These are phyloP conservation scores for Chaetomium fimeti DNA, from an alignment of 495 filamentous ascomycete species.

Conservation along the genomic window DNA sequence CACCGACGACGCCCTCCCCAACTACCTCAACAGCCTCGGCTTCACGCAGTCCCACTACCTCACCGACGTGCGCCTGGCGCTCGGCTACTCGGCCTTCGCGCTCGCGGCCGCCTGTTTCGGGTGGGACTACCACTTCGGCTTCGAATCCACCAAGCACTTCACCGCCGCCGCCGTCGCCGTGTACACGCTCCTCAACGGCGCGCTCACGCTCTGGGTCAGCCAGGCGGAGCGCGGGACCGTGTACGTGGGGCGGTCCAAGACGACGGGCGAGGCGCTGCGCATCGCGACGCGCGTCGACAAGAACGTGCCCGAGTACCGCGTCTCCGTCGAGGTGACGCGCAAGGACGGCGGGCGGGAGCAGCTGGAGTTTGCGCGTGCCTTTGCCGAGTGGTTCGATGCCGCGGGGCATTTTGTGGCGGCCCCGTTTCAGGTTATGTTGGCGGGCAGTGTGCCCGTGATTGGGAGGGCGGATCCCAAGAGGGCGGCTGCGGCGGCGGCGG, in stretches of 20 bases:
- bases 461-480: slow-evolving; percentile 65
- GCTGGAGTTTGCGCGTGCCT: slow-evolving; percentile 62
- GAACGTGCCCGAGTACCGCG: slow-evolving; percentile 72
- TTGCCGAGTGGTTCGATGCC: slow-evolving; percentile 82
- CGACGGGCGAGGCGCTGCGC: slow-evolving; percentile 51
- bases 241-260: slow-evolving; percentile 62
- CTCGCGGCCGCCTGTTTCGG: slow-evolving; percentile 81
- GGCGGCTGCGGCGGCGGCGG: slow-evolving; percentile 28
- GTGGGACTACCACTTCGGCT: slow-evolving; percentile 87
- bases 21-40: slow-evolving; percentile 80
- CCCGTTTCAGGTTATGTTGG: slow-evolving; percentile 81
- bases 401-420: slow-evolving; percentile 77
- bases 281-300: slow-evolving; percentile 70
- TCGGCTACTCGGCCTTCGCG: slow-evolving; percentile 80
- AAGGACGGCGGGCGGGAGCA: slow-evolving; percentile 51
- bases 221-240: slow-evolving; percentile 76
- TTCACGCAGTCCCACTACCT: slow-evolving; percentile 79
- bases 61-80: slow-evolving; percentile 72
- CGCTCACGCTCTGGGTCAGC: slow-evolving; percentile 84
- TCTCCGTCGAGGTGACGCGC: slow-evolving; percentile 59
- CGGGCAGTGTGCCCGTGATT: slow-evolving; percentile 64
- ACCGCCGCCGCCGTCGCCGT: slow-evolving; percentile 72
- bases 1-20: slow-evolving; percentile 88
- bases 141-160: slow-evolving; percentile 72
- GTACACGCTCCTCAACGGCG: slow-evolving; percentile 78